Conservation (phyloP, 139 green algal genomes). For the Volvox reticuliferus region DNA sequence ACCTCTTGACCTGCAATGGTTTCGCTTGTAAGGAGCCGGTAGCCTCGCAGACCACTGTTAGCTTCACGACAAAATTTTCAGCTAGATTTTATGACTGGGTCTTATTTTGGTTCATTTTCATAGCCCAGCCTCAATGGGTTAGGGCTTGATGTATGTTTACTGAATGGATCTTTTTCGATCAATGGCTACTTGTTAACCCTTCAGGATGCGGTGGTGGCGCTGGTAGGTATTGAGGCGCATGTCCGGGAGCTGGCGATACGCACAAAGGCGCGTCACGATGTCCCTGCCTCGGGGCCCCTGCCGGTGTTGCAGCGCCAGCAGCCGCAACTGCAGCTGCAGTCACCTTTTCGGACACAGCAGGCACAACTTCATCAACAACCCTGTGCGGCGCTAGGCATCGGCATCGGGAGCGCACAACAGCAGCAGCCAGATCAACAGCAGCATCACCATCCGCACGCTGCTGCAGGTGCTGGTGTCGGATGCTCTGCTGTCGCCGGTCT, state of each 20-base stretch:
- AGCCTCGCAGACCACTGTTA: background rate
- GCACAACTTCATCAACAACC: background rate
- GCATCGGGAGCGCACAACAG: no score
- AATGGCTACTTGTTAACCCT: background rate
- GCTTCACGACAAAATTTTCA: background rate
- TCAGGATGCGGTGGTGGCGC: conserved; percentile 2
- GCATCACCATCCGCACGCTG: no score
- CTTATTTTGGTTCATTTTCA: background rate
- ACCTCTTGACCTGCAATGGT: background rate
- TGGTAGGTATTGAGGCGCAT: conserved; percentile 16
- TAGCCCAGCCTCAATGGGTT: background rate
- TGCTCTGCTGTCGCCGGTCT: background rate
- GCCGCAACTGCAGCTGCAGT: background rate
- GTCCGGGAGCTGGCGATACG: background rate
- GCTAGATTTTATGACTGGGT: background rate
- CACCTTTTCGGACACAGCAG: background rate
- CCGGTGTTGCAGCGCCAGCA: background rate
- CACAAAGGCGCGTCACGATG: background rate
- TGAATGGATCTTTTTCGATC: no score
- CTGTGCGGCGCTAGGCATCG: background rate
- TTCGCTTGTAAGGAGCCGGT: background rate
- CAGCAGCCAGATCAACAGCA: no score
- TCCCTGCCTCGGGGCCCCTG: background rate
- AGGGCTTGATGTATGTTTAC: background rate
- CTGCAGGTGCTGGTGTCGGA: no score